phyloP scores from a whole-genome alignment of 768 basidiomycete species.

The Russula foetens region DNA sequence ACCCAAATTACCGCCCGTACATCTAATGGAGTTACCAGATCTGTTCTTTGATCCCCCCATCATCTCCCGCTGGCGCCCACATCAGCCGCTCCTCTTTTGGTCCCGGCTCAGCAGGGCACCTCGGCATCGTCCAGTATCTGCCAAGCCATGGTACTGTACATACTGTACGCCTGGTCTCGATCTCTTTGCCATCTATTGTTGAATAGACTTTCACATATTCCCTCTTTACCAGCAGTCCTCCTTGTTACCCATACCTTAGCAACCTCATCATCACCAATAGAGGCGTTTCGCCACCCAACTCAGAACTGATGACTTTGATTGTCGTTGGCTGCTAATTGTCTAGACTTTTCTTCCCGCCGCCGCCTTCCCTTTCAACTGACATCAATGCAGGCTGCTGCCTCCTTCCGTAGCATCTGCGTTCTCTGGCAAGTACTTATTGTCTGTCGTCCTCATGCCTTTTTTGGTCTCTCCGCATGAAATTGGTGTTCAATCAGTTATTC shows the following conservation, averaged over 20 bases:
- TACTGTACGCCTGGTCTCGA: not conserved
- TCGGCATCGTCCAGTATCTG: not conserved
- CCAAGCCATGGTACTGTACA: not conserved
- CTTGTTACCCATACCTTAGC: too few species aligned
- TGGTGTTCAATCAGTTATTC: too few species aligned
- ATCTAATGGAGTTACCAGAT: constrained; percentile 12
- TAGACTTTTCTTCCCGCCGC: not conserved
- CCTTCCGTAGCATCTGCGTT: not conserved
- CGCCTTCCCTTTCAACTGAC: too few species aligned
- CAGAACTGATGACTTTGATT: not conserved
- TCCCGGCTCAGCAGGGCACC: not conserved
- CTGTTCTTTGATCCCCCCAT: constrained; percentile 1
- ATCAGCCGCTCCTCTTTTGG: constrained; percentile 1
- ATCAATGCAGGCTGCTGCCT: not conserved
- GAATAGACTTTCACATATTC: too few species aligned
- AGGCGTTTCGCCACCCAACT: not conserved
- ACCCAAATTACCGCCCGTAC: not conserved
- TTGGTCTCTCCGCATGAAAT: not conserved
- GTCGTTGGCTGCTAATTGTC: not conserved
- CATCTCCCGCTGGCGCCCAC: constrained; percentile 6
- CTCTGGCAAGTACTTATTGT: not conserved
- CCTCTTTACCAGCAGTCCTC: too few species aligned
- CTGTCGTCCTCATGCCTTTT: not conserved
- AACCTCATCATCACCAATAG: not conserved
- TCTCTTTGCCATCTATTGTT: not conserved